phyloP scores from a whole-genome alignment of 2,329 filamentous ascomycete genomes.

The Alternaria dauci region DNA sequence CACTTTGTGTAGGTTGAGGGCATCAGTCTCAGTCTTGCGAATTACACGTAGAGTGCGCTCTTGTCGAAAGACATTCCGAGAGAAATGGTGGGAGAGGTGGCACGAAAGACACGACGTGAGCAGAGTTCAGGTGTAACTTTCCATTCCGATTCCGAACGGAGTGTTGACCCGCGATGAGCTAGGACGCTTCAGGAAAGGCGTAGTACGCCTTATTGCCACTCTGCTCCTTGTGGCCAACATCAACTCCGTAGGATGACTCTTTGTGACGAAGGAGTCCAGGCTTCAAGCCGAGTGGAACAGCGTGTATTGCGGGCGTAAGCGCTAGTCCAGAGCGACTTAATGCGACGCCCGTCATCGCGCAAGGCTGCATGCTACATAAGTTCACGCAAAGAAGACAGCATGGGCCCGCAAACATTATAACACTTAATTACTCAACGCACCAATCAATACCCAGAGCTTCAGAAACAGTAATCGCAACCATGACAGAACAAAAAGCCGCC shows the following conservation, averaged over 20 bases:
- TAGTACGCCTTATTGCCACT: neutral
- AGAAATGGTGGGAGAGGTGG: rapidly evolving
- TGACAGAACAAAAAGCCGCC: constrained; percentile 24
- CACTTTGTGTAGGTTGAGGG: neutral
- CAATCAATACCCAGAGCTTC: rapidly evolving
- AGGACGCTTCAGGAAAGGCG: neutral
- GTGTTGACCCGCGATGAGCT: neutral
- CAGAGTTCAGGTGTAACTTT: neutral
- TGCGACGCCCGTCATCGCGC: neutral
- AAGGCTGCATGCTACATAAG: neutral
- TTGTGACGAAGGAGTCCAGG: neutral
- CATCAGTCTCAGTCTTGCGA: neutral
- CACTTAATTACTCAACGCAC: rapidly evolving
- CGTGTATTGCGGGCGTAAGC: neutral
- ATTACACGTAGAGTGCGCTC: neutral
- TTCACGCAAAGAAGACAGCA: neutral
- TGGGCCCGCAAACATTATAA: rapidly evolving
- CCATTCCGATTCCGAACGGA: neutral
- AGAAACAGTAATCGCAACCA: neutral
- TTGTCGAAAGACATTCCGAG: neutral
- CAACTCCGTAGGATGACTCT: neutral
- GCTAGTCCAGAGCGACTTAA: neutral
- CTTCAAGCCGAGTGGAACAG: neutral
- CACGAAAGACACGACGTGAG: neutral
- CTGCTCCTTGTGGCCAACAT: neutral